Percentiles rank a stretch among this genome's conserved stretches.
phyloP scores from a whole-genome alignment of 306 rosid genomes.

The Quillaja saponaria region DNA sequence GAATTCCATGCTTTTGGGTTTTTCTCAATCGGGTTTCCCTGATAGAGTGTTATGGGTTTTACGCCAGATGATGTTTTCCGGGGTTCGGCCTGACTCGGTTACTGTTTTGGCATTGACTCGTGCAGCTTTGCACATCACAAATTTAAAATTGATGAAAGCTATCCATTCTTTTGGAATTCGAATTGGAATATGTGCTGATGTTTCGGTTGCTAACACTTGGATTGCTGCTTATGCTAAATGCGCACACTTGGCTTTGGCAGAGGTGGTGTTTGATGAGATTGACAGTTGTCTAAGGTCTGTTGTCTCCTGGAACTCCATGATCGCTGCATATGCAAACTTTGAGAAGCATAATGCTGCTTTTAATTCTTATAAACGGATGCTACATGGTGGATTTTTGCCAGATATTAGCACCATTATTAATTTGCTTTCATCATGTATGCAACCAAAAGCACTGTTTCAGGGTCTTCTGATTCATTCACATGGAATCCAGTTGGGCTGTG shows the following conservation, averaged over 20 bases:
- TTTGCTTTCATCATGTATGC: slow-evolving; percentile 50
- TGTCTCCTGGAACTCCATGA: slow-evolving; percentile 74
- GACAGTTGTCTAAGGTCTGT: slow-evolving; percentile 48
- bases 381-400: slow-evolving; percentile 42
- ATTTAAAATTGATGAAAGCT: slow-evolving; percentile 39
- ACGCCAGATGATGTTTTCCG: slow-evolving; percentile 49
- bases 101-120: slow-evolving; percentile 52
- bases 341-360: slow-evolving; percentile 40
- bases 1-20: slow-evolving; percentile 65
- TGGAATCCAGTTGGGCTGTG: slow-evolving; percentile 62
- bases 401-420: slow-evolving; percentile 60
- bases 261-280: slow-evolving; percentile 43
- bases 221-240: slow-evolving; percentile 69
- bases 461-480: slow-evolving; percentile 62
- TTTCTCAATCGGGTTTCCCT: slow-evolving; percentile 39
- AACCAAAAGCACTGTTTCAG: slow-evolving; percentile 46
- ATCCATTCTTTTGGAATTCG: slow-evolving; percentile 55
- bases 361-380: slow-evolving; percentile 47
- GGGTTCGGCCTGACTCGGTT: slow-evolving; percentile 51
- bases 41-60: slow-evolving; percentile 41
- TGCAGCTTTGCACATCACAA: slow-evolving; percentile 31
- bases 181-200: slow-evolving; percentile 46
- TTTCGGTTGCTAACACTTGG: slow-evolving; percentile 61
- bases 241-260: slow-evolving; percentile 43
- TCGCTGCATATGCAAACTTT: slow-evolving; percentile 57